phyloP scores from a whole-genome alignment of 2,329 filamentous ascomycete genomes.

The Trichophyton mentagrophytes region DNA sequence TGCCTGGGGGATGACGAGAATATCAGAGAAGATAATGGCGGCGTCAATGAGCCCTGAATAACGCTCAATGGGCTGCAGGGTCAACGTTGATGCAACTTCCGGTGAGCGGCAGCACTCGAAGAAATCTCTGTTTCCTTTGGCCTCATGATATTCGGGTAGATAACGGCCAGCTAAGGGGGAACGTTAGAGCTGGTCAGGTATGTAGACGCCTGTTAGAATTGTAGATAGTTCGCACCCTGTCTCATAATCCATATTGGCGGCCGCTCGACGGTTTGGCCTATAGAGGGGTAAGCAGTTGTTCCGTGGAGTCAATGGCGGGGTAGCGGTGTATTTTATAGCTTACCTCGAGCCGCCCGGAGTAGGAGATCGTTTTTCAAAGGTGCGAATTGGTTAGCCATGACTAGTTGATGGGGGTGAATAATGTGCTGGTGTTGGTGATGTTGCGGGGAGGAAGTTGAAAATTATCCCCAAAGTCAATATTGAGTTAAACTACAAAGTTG shows the following conservation, averaged over 20 bases:
- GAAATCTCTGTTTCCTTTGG: slow-evolving; percentile 82
- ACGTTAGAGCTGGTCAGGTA: background rate
- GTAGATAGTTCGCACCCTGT: slow-evolving; percentile 53
- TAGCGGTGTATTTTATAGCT: slow-evolving; percentile 4
- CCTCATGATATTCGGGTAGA: slow-evolving; percentile 93
- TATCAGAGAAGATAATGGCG: slow-evolving; percentile 98
- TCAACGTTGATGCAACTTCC: slow-evolving; percentile 84
- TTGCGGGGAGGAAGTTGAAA: background rate
- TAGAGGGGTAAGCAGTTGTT: background rate
- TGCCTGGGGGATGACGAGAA: slow-evolving; percentile 91
- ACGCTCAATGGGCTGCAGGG: slow-evolving; percentile 86
- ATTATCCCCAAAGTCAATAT: background rate
- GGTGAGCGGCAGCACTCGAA: slow-evolving; percentile 94
- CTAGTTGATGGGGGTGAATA: background rate
- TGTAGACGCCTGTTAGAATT: background rate
- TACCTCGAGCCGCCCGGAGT: slow-evolving; percentile 79
- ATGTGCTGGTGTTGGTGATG: background rate
- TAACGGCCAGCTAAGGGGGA: slow-evolving; percentile 67
- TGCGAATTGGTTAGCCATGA: slow-evolving; percentile 43
- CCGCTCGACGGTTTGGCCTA: slow-evolving; percentile 80
- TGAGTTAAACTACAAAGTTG: background rate
- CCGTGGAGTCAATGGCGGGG: background rate
- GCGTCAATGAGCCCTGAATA: slow-evolving; percentile 84
- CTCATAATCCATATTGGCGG: slow-evolving; percentile 99
- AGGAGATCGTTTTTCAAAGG: slow-evolving; percentile 88